Percentiles rank a stretch among this genome's conserved stretches.
Evolutionary conservation across 805 yeast genomes (phyloP).

Genomic region (Zygosaccharomyces kombuchaensis): DNA sequence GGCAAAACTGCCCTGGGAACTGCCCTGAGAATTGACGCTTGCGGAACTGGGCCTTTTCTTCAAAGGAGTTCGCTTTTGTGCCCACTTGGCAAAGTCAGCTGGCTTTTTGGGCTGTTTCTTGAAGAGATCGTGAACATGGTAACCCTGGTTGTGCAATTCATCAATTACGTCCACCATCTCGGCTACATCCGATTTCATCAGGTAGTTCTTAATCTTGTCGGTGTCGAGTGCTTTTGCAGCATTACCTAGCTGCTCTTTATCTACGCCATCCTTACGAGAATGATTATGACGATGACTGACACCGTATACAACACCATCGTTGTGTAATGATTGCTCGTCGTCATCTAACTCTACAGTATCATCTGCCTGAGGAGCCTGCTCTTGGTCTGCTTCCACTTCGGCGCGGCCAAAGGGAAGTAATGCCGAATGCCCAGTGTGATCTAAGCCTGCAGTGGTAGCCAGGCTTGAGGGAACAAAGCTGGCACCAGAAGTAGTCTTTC

Average conservation of each 20-base stretch:
- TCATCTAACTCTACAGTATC: slow-evolving; percentile 33
- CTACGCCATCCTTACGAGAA: slow-evolving; percentile 13
- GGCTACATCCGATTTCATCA: slow-evolving; percentile 38
- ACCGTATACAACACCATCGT: slow-evolving; percentile 16
- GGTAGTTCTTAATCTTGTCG: slow-evolving; percentile 36
- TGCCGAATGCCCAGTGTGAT: slow-evolving; percentile 33
- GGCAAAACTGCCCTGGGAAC: not conserved
- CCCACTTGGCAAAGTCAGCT: slow-evolving; percentile 6
- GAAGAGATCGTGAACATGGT: slow-evolving; percentile 37
- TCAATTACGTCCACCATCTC: slow-evolving; percentile 38
- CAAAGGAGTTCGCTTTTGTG: slow-evolving; percentile 8
- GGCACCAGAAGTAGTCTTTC: not conserved
- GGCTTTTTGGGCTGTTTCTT: slow-evolving; percentile 23
- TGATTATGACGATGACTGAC: slow-evolving; percentile 6
- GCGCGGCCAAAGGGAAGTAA: slow-evolving; percentile 38
- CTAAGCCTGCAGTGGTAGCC: slow-evolving; percentile 25
- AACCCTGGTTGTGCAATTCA: slow-evolving; percentile 39
- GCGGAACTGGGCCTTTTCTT: not conserved
- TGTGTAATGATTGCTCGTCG: slow-evolving; percentile 26
- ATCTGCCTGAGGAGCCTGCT: slow-evolving; percentile 27
- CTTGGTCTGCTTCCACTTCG: slow-evolving; percentile 18
- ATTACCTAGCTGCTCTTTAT: slow-evolving; percentile 24
- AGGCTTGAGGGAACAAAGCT: slow-evolving; percentile 13
- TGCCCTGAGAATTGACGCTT: not conserved
- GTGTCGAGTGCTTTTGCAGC: slow-evolving; percentile 35